These are phyloP conservation scores for Acer campestre DNA, from an alignment of 345 rosid species.

Conservation along the genomic window DNA sequence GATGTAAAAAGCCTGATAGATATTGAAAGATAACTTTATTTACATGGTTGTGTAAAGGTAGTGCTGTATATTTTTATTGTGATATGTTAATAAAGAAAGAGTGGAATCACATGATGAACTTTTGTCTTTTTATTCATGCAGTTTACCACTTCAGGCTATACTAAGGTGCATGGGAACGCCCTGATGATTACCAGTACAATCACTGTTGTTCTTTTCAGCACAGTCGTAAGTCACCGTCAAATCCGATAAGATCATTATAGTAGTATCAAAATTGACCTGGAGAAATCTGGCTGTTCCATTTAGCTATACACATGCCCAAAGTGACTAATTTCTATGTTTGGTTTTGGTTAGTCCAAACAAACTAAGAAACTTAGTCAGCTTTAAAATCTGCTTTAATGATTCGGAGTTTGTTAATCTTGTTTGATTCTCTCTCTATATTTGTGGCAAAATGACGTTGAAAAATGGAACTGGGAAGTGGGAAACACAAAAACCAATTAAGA, in stretches of 20 bases:
- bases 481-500: not conserved
- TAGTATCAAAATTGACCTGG: not conserved
- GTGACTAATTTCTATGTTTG: not conserved
- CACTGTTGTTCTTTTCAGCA: slow-evolving; percentile 90
- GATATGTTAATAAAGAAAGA: not conserved
- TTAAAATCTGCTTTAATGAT: not conserved
- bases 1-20: not conserved
- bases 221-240: slow-evolving; percentile 58
- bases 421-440: too few relatives aligned
- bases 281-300: not conserved
- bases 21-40: not conserved
- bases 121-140: slow-evolving; percentile 32
- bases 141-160: slow-evolving; percentile 72
- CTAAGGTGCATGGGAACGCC: slow-evolving; percentile 65
- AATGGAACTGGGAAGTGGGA: too few relatives aligned
- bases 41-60: not conserved
- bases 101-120: not conserved
- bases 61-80: not conserved
- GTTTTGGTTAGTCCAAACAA: not conserved
- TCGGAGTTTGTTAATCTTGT: too few relatives aligned
- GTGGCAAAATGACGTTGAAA: too few relatives aligned
- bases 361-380: too few relatives aligned
- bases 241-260: not conserved
- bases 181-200: slow-evolving; percentile 96
- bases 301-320: not conserved